phyloP scores from a whole-genome alignment of 345 rosid species.

The Gossypium thurberi region DNA sequence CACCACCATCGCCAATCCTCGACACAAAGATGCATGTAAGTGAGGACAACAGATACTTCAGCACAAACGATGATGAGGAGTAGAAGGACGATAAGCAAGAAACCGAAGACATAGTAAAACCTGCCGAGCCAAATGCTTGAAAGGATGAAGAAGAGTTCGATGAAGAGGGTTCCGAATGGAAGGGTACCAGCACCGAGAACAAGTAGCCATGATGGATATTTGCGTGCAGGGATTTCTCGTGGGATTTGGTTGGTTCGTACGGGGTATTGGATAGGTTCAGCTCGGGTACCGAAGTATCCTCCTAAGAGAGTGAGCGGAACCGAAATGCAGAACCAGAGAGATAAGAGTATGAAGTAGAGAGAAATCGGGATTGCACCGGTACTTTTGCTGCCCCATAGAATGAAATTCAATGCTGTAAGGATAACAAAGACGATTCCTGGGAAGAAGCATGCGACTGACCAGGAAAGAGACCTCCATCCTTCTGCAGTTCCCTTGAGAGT shows the following conservation, averaged over 20 bases:
- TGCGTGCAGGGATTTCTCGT: slow-evolving; percentile 73
- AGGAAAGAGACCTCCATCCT: slow-evolving; percentile 70
- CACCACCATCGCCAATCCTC: slow-evolving; percentile 96
- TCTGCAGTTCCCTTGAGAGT: slow-evolving; percentile 65
- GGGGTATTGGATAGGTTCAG: slow-evolving; percentile 57
- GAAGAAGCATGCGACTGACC: slow-evolving; percentile 72
- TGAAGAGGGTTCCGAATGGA: slow-evolving; percentile 81
- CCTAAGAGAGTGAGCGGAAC: slow-evolving; percentile 75
- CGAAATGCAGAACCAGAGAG: slow-evolving; percentile 81
- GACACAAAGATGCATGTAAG: slow-evolving; percentile 82
- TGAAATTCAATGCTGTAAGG: slow-evolving; percentile 56
- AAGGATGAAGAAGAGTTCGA: slow-evolving; percentile 72
- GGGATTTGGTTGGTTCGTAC: slow-evolving; percentile 77
- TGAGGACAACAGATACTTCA: slow-evolving; percentile 73
- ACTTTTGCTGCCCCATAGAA: slow-evolving; percentile 69
- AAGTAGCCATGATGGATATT: slow-evolving; percentile 79
- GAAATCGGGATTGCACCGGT: slow-evolving; percentile 79
- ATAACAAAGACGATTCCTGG: slow-evolving; percentile 74
- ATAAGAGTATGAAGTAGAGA: slow-evolving; percentile 48
- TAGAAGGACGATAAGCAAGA: slow-evolving; percentile 57
- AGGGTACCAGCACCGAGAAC: slow-evolving; percentile 85
- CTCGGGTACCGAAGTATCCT: slow-evolving; percentile 59
- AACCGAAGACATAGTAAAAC: slow-evolving; percentile 72
- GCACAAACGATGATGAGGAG: slow-evolving; percentile 67
- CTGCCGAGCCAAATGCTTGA: slow-evolving; percentile 87